Base-by-base conservation (phyloP, 306 rosid genomes). In the Cucurbita pepo region DNA sequence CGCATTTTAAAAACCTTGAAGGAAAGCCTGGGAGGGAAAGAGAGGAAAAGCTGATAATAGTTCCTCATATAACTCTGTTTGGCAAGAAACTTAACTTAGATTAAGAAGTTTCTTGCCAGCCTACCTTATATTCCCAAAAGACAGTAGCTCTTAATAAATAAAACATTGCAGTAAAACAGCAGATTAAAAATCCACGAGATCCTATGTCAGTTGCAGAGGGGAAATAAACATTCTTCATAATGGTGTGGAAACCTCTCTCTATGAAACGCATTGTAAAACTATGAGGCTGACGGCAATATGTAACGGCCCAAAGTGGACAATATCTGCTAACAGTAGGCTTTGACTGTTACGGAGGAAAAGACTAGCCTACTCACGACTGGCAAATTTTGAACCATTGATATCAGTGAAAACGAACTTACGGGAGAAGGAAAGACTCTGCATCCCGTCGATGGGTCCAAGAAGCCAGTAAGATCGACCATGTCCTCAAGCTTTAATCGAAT, bases 381-480 rank as follows among this genome's bases (percentile, higher is more conserved):
- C 56, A 21, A 19, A 3, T 19, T 6, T 48, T 16, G 21, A 47
- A 48, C 5, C 9, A 50, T 34, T 6, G 41, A 45, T 7, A 69
- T 48, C 8, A 12, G 30, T 50, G 15, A 80, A 30, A 41, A 47
- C 8, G 53, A 61, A 57, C 82, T 64, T 82, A 90, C 98, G 1
- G 88, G 88, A 54, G 97, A 93, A 71, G 97, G 97, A 62, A 88
- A 75, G 82, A 88, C 81, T 85, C 84, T 81, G 82, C 85, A 58
- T 72, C 96, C 97, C 36, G 98, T 87, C 48, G 90, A 78, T 52
- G 88, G 79, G 75, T 90, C 90, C 59, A 90, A 85, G 78, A 88
- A 88, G 73, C 94, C 87, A 21, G 97, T 90, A 41, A 93, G 96
- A 74, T 93, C 94, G 73, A 88, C 76, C 98, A 90, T 77, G 83